Conservation (phyloP, 2,329 filamentous ascomycete species). For the Talaromyces sp. region DNA sequence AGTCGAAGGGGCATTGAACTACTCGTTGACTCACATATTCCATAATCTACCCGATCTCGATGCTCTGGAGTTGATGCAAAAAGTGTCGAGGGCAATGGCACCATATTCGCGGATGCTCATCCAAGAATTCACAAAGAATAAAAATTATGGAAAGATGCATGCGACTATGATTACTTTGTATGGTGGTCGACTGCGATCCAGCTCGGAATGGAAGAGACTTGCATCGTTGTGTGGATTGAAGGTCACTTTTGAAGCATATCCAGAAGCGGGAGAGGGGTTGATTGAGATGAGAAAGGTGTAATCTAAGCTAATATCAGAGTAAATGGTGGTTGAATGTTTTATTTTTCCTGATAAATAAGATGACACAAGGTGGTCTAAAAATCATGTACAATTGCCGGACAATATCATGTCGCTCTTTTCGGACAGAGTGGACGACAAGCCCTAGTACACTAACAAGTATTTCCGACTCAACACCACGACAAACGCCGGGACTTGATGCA, state of each 20-base stretch:
- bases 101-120: conserved; percentile 34
- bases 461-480: background rate
- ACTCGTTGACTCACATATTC: conserved; percentile 36
- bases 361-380: background rate
- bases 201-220: conserved; percentile 34
- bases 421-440: background rate
- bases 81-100: conserved; percentile 34
- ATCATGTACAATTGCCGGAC: background rate
- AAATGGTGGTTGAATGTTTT: background rate
- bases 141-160: conserved; percentile 35
- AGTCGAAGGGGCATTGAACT: conserved; percentile 32
- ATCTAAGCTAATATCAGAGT: background rate
- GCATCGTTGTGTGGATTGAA: conserved; percentile 31
- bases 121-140: conserved; percentile 36
- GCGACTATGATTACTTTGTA: conserved; percentile 37
- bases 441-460: background rate
- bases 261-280: conserved; percentile 31
- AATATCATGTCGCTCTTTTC: background rate
- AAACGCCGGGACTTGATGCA: background rate
- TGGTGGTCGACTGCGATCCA: conserved; percentile 34
- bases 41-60: conserved; percentile 39
- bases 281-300: conserved; percentile 33
- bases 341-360: no score
- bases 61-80: conserved; percentile 35
- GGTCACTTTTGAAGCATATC: conserved; percentile 37